phyloP scores from a whole-genome alignment of 208 protist species.

The Angomonas deanei region DNA sequence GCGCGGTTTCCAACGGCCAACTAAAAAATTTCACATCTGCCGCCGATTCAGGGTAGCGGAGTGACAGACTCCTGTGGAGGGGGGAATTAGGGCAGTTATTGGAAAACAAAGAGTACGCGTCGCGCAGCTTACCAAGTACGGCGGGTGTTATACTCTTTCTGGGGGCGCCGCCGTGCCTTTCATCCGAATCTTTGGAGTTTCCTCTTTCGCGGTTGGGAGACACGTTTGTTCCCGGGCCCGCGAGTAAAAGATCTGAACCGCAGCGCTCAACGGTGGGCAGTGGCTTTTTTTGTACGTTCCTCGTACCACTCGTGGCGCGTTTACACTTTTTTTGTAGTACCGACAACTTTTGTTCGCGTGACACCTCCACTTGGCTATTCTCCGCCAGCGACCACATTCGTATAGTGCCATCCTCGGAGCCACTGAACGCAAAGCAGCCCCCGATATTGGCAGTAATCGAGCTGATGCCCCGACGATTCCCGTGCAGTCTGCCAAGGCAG shows the following conservation, averaged over 20 bases:
- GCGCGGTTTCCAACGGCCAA: conserved; percentile 58
- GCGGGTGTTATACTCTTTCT: too few species aligned
- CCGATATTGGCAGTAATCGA: conserved; percentile 29
- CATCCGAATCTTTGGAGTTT: too few species aligned
- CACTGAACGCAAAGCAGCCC: conserved; percentile 61
- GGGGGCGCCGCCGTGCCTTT: too few species aligned
- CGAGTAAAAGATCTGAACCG: too few species aligned
- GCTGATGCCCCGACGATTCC: conserved; percentile 29
- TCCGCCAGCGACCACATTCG: conserved; percentile 57
- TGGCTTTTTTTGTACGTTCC: too few species aligned
- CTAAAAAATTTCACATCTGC: conserved; percentile 14
- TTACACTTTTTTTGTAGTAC: not conserved
- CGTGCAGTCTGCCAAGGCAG: conserved; percentile 37
- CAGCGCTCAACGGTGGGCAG: too few species aligned
- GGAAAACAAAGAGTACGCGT: conserved; percentile 15
- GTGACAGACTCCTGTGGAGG: conserved; percentile 2
- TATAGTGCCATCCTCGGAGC: conserved; percentile 54
- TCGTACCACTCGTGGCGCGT: too few species aligned
- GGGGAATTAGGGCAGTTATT: conserved; percentile 13
- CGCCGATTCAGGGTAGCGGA: conserved; percentile 9
- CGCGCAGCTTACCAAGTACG: conserved; percentile 11
- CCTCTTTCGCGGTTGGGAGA: too few species aligned
- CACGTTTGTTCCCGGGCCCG: too few species aligned
- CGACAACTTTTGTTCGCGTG: conserved; percentile 19
- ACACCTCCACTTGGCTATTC: conserved; percentile 30